Conservation (phyloP, 371 early-diverging fungal species). For the Coemansia sp. region DNA sequence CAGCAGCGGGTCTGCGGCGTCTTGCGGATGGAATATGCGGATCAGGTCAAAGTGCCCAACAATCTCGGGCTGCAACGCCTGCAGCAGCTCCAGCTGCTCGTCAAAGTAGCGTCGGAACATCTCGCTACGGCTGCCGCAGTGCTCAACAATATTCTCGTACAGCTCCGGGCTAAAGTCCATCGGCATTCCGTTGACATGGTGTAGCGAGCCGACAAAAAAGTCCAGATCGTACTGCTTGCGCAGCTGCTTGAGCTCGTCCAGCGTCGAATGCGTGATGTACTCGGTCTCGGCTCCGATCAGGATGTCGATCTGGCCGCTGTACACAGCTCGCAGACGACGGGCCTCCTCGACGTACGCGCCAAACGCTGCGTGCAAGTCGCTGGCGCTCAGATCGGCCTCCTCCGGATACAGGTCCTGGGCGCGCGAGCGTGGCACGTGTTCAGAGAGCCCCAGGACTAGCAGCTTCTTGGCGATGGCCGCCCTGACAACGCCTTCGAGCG, state of each 20-base stretch:
- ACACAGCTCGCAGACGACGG: constrained; percentile 57
- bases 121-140: constrained; percentile 33
- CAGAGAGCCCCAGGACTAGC: constrained; percentile 56
- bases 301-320: constrained; percentile 58
- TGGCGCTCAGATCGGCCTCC: constrained; percentile 62
- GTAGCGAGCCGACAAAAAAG: constrained; percentile 93
- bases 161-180: constrained; percentile 76
- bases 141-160: constrained; percentile 56
- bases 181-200: constrained; percentile 79
- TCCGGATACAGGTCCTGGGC: constrained; percentile 65
- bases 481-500: constrained; percentile 55
- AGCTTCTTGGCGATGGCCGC: constrained; percentile 54
- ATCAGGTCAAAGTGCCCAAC: constrained; percentile 95
- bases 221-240: constrained; percentile 53
- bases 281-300: constrained; percentile 93
- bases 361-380: constrained; percentile 59
- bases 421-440: constrained; percentile 62
- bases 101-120: constrained; percentile 85
- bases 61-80: constrained; percentile 67
- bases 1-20: constrained; percentile 31
- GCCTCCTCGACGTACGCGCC: constrained; percentile 68
- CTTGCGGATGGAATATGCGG: constrained; percentile 68
- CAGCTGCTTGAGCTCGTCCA: constrained; percentile 29
- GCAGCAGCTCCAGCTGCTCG: constrained; percentile 76
- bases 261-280: constrained; percentile 58